Conservation (phyloP, 1,284 basidiomycete species). For the Cutaneotrichosporon arboriforme region DNA sequence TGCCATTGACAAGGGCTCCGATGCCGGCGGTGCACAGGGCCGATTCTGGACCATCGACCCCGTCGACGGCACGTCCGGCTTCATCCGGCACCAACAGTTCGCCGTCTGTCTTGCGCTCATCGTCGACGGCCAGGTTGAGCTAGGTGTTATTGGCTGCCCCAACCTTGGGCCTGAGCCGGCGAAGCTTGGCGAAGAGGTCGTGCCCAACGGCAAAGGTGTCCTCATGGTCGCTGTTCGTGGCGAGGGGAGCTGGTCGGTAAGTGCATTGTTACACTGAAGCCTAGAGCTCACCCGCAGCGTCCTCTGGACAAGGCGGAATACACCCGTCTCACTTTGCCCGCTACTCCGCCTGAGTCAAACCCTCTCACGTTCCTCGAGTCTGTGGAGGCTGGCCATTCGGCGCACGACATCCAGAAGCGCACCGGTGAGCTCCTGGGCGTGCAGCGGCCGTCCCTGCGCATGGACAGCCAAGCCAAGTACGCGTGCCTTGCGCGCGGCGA, state of each 20-base stretch:
- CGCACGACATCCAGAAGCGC: conserved; percentile 72
- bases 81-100: conserved; percentile 93
- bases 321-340: conserved; percentile 34
- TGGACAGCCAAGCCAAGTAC: conserved; percentile 99
- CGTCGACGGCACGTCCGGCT: conserved; percentile 54
- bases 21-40: conserved; percentile 68
- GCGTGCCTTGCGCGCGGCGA: conserved; percentile 80
- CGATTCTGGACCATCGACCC: conserved; percentile 50
- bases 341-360: conserved; percentile 35
- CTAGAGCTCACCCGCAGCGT: too few relatives aligned
- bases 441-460: conserved; percentile 61
- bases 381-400: conserved; percentile 87
- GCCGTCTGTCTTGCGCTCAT: conserved; percentile 92
- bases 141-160: conserved; percentile 93
- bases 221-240: conserved; percentile 78
- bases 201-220: conserved; percentile 58
- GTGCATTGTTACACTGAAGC: too few relatives aligned
- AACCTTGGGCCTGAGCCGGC: conserved; percentile 69
- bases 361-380: conserved; percentile 71
- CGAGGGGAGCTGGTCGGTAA: conserved; percentile 63
- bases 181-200: conserved; percentile 54
- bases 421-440: conserved; percentile 69
- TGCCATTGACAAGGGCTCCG: conserved; percentile 79
- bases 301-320: conserved; percentile 33
- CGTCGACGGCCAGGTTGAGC: conserved; percentile 72